Percentiles rank a stretch among this genome's conserved stretches.
Evolutionary conservation across 2,329 filamentous ascomycete genomes (phyloP).

Genomic region (Fusarium sp.): DNA sequence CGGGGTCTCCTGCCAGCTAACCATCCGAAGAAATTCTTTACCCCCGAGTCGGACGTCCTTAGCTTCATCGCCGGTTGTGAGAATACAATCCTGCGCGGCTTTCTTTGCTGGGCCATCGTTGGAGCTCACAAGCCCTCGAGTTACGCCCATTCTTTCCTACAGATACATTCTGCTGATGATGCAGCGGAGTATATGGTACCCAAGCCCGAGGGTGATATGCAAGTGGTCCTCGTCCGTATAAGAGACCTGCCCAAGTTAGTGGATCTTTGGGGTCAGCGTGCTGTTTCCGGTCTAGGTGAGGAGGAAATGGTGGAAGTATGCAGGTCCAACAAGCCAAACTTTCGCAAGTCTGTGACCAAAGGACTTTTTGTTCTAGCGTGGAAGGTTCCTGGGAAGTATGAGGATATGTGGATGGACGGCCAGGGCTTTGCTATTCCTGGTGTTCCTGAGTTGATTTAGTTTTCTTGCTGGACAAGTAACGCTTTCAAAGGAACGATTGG

Average conservation of each 20-base stretch:
- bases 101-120: not conserved
- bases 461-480: no score
- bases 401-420: not conserved
- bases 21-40: not conserved
- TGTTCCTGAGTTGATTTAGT: not conserved
- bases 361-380: not conserved
- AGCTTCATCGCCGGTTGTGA: fast-evolving
- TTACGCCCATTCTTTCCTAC: not conserved
- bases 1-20: fast-evolving
- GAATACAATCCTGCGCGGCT: not conserved
- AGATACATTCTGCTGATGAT: not conserved
- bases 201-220: not conserved
- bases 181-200: fast-evolving
- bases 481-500: no score
- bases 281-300: not conserved
- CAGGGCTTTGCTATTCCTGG: not conserved
- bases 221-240: not conserved
- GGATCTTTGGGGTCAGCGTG: not conserved
- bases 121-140: not conserved
- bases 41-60: fast-evolving
- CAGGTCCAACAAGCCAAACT: not conserved
- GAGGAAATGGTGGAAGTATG: not conserved
- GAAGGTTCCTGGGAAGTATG: not conserved
- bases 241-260: not conserved
- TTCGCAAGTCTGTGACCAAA: fast-evolving